A percentile compares a stretch with the other conserved stretches of the same genome.
These are phyloP conservation scores for Didymella pomorum DNA, from an alignment of 2,329 filamentous ascomycete species.

Conservation along the genomic window DNA sequence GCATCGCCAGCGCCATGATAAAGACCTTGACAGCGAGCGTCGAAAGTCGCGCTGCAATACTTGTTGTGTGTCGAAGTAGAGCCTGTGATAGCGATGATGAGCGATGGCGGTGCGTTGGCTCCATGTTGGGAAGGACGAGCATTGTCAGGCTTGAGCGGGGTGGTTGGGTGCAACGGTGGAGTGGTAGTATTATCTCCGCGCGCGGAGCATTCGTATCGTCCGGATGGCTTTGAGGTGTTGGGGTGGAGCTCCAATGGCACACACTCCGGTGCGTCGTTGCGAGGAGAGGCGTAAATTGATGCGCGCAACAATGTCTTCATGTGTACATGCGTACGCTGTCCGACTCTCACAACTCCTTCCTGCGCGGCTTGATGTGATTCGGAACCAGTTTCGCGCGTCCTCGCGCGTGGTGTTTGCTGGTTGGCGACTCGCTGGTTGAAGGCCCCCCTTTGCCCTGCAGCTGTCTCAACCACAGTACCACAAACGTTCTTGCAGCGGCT, in stretches of 20 bases:
- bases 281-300: neutral
- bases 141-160: neutral
- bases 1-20: constrained; percentile 10
- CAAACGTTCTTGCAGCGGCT: constrained; percentile 7
- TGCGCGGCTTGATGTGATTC: neutral
- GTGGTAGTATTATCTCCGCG: constrained; percentile 6
- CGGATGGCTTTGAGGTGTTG: neutral
- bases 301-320: constrained; percentile 4
- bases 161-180: neutral
- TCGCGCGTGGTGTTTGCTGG: neutral
- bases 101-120: constrained; percentile 4
- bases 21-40: neutral
- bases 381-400: neutral
- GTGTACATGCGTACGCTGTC: neutral
- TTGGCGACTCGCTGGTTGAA: neutral
- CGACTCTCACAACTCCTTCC: neutral
- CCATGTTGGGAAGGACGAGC: constrained; percentile 18
- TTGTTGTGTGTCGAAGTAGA: neutral
- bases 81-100: neutral
- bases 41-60: neutral
- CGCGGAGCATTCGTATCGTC: neutral
- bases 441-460: constrained; percentile 4
- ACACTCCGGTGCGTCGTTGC: neutral
- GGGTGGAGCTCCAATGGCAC: neutral
- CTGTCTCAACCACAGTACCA: constrained; percentile 8